phyloP scores from a whole-genome alignment of 495 filamentous ascomycete genomes.

The Neurospora sp. region DNA sequence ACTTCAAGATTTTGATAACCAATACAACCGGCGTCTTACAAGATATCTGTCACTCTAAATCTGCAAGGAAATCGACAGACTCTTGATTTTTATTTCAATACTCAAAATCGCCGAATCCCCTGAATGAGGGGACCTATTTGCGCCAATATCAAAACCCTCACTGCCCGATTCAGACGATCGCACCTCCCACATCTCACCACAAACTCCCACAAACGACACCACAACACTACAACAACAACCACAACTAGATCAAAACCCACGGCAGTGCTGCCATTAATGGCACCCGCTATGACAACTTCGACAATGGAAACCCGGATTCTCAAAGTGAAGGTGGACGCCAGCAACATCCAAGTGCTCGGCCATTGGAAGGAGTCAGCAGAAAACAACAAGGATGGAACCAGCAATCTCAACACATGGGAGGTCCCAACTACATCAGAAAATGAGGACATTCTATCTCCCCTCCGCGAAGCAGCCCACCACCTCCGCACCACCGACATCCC shows the following conservation, averaged over 20 bases:
- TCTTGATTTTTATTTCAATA: background rate
- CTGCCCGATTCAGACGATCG: background rate
- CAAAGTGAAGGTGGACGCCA: constrained; percentile 14
- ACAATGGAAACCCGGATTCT: constrained; percentile 26
- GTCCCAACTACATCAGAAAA: constrained; percentile 1
- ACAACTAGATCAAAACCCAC: background rate
- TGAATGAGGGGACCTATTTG: background rate
- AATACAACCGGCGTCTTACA: background rate
- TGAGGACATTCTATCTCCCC: constrained; percentile 7
- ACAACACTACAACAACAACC: background rate
- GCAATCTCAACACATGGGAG: constrained; percentile 12
- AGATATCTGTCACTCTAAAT: too few relatives aligned
- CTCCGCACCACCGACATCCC: constrained; percentile 57
- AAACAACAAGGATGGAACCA: background rate
- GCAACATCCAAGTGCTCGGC: constrained; percentile 12
- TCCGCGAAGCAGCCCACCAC: constrained; percentile 47
- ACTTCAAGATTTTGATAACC: background rate
- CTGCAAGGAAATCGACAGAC: background rate
- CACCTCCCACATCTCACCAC: background rate
- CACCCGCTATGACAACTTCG: background rate
- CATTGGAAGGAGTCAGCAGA: constrained; percentile 4
- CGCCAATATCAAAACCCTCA: background rate
- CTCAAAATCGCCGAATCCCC: background rate
- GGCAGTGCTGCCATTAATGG: background rate
- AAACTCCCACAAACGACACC: background rate